Conservation (phyloP, 371 early-diverging fungal genomes). For the Parasitella parasitica region DNA sequence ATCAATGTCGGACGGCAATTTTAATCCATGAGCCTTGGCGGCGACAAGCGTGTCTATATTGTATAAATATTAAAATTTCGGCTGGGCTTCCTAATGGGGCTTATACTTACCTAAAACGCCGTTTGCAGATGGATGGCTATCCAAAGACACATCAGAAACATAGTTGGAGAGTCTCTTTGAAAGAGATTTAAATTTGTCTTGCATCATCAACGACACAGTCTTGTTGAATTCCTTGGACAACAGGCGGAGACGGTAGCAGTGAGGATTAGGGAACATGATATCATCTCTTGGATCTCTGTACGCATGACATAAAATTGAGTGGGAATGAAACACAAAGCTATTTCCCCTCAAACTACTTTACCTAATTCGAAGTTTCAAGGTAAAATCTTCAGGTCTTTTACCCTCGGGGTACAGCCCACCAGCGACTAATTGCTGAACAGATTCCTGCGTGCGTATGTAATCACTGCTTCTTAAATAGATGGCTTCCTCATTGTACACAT, state of each 20-base stretch:
- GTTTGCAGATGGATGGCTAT: conserved; percentile 52
- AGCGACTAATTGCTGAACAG: conserved; percentile 67
- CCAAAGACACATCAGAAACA: conserved; percentile 40
- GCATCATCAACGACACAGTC: conserved; percentile 29
- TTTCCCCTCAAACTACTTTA: conserved; percentile 13
- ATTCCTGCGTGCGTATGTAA: conserved; percentile 73
- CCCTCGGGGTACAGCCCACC: conserved; percentile 64
- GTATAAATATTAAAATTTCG: not conserved
- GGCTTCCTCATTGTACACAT: conserved; percentile 33
- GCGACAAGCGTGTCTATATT: conserved; percentile 43
- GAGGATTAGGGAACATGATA: conserved; percentile 46
- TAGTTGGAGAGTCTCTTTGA: conserved; percentile 29
- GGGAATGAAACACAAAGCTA: not conserved
- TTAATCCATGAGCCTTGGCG: conserved; percentile 49
- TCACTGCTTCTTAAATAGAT: conserved; percentile 69
- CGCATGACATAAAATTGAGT: not conserved
- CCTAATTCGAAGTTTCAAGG: conserved; percentile 42
- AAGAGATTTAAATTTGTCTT: conserved; percentile 31
- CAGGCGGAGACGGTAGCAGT: conserved; percentile 38
- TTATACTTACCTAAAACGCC: conserved; percentile 44
- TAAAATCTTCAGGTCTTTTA: conserved; percentile 27
- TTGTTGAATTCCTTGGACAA: conserved; percentile 37
- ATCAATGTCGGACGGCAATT: conserved; percentile 53
- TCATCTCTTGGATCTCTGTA: conserved; percentile 44
- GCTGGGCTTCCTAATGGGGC: not conserved